Evolutionary conservation across 179 eudicot genomes (phyloP), one percentile per base, ranked within the genome.

Genomic region (Patellifolia procumbens): DNA sequence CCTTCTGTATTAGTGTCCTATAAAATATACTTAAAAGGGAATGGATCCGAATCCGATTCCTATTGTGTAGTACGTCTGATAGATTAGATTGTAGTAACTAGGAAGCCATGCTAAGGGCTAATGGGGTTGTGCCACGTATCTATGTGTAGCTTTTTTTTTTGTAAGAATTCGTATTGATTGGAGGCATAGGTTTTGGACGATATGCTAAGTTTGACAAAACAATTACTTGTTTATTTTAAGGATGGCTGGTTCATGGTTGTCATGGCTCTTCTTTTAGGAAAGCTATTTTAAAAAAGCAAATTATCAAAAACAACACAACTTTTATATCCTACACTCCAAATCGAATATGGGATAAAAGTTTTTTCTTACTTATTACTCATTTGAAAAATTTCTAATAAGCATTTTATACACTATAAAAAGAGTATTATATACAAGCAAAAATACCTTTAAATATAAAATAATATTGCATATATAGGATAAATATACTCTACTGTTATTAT

Each of bases 231-330:
- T 2, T 29, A 19, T 37, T 5, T 63, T 16, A 46, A 19, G n/a
- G 6, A 43, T 67, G 59, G 71, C 62, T 74, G 62, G 34, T 74
- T 63, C 71, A 74, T 61, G 59, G 77, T 74, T 74, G 77, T 69
- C 77, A 74, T 60, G 77, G 77, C 77, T 28, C 77, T 61, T 62
- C 77, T 74, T 74, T 74, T 46, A 29, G 58, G 59, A 74, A 74
- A 74, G 69, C 77, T 61, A 74, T n/a, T n/a, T n/a, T n/a, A n/a
- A 74, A 37, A 37, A 37, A 37, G 42, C 4, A 37, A 37, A 37
- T 2, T 6, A 37, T 37, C 2, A 37, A 37, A 37, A 37, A n/a
- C n/a, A n/a, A n/a, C n/a, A n/a, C n/a, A n/a, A n/a, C n/a, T n/a
- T n/a, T n/a, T n/a, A n/a, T n/a, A n/a, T n/a, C n/a, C n/a, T n/a